These are phyloP conservation scores for Botrytis deweyae DNA, from an alignment of 2,329 filamentous ascomycete genomes.

Conservation along the genomic window DNA sequence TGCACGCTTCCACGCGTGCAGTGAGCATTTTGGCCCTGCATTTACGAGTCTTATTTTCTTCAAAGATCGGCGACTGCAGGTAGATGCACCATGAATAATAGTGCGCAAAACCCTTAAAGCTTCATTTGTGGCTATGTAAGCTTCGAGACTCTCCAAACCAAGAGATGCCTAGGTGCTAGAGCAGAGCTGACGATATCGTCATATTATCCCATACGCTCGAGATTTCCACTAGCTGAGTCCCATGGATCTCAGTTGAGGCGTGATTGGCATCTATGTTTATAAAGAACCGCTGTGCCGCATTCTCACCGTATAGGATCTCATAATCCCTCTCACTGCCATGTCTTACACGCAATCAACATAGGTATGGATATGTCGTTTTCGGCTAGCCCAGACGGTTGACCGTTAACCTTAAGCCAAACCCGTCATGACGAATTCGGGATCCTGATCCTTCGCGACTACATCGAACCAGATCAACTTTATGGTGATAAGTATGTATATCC, in stretches of 20 bases:
- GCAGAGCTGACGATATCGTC: conserved; percentile 2
- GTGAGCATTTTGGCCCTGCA: conserved; percentile 1
- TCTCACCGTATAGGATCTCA: neutral
- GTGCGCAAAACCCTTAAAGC: neutral
- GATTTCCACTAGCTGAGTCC: neutral
- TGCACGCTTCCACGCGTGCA: neutral
- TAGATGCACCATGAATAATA: neutral
- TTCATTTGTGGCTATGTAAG: neutral
- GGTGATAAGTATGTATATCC: neutral
- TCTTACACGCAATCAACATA: neutral
- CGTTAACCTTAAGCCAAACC: neutral
- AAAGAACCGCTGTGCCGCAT: neutral
- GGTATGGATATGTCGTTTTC: neutral
- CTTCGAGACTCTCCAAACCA: neutral
- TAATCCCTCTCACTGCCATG: neutral
- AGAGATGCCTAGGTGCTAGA: neutral
- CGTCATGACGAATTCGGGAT: neutral
- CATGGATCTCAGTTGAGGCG: neutral
- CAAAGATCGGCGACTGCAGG: neutral
- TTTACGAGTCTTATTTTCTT: neutral
- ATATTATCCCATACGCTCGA: neutral
- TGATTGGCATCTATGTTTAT: neutral
- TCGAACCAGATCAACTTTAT: neutral
- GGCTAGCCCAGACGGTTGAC: neutral
- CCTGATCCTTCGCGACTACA: neutral